phyloP scores from a whole-genome alignment of 2,329 filamentous ascomycete species.

The Colletotrichum salicis region DNA sequence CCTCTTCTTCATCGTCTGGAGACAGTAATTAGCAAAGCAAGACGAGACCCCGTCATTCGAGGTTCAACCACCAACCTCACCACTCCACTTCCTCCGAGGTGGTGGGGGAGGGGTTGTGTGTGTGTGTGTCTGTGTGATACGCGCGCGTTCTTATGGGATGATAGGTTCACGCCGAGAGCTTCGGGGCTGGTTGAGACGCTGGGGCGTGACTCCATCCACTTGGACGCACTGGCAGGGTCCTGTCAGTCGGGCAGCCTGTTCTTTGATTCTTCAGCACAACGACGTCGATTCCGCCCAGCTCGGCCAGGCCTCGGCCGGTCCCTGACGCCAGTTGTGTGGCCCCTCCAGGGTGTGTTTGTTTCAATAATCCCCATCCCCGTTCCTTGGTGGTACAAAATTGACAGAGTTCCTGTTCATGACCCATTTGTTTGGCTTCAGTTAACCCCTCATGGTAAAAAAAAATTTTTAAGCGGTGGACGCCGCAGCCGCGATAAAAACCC shows the following conservation, averaged over 20 bases:
- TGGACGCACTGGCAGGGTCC: constrained; percentile 23
- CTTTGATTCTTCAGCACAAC: constrained; percentile 28
- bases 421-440: constrained; percentile 24
- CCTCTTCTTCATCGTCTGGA: neutral
- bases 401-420: constrained; percentile 8
- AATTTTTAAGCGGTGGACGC: constrained; percentile 25
- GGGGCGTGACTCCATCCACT: constrained; percentile 30
- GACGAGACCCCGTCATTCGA: constrained; percentile 18
- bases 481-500: constrained; percentile 29
- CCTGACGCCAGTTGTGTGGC: constrained; percentile 22
- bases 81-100: constrained; percentile 14
- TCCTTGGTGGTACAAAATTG: constrained; percentile 15
- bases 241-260: neutral
- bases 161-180: constrained; percentile 16
- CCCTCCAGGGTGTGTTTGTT: constrained; percentile 17
- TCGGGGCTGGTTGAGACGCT: neutral
- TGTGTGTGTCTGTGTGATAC: neutral
- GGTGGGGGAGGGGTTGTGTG: constrained; percentile 15
- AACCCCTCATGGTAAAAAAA: constrained; percentile 23
- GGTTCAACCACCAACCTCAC: constrained; percentile 15
- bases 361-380: constrained; percentile 21
- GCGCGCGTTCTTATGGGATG: neutral
- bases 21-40: neutral
- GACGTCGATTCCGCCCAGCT: constrained; percentile 21
- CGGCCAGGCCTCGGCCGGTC: constrained; percentile 32